Conservation (phyloP, 176 grass and related monocot genomes). For the Eleusine coracana region DNA sequence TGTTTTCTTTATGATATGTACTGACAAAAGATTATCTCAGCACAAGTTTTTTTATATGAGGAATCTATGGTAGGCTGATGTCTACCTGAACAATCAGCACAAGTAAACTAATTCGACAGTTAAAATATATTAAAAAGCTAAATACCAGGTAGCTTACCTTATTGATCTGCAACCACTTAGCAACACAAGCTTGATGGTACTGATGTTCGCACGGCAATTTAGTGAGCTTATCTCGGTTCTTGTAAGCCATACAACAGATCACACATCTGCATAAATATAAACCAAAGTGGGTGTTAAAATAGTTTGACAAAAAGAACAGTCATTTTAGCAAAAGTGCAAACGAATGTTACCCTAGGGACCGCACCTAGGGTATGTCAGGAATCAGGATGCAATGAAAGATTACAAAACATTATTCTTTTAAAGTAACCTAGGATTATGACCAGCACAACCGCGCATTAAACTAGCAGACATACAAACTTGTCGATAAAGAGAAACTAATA, state of each 20-base stretch:
- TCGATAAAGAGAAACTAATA: not conserved
- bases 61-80: not conserved
- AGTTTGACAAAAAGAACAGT: conserved; percentile 14
- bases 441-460: not conserved
- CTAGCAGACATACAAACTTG: not conserved
- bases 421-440: not conserved
- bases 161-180: conserved; percentile 89
- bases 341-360: not conserved
- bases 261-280: conserved; percentile 72
- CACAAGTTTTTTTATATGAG: not conserved
- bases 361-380: not conserved
- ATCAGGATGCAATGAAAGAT: not conserved
- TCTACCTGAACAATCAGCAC: not conserved
- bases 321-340: not conserved
- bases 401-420: not conserved
- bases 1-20: not conserved
- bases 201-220: conserved; percentile 83
- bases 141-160: conserved; percentile 54
- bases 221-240: conserved; percentile 76
- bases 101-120: conserved; percentile 12
- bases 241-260: conserved; percentile 80
- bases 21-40: not conserved
- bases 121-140: conserved; percentile 5
- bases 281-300: not conserved
- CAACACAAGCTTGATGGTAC: conserved; percentile 75